Conservation (phyloP, 1,139 yeast genomes). For the Magnusiomyces magnusii region DNA sequence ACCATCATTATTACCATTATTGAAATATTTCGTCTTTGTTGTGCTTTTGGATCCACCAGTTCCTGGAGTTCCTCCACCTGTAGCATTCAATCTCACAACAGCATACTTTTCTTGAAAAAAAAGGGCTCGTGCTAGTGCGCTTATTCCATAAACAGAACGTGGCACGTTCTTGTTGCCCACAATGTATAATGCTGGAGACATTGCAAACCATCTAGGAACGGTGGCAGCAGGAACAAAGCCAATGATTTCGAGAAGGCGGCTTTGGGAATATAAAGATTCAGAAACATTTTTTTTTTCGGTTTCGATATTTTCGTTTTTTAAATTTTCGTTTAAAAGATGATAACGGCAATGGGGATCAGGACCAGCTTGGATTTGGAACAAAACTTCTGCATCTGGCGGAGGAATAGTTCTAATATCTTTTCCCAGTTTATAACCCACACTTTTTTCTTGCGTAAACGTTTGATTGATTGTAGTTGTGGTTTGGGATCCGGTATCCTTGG, state of each 20-base stretch:
- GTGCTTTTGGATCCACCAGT: slow-evolving; percentile 22
- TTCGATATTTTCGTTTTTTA: slow-evolving; percentile 27
- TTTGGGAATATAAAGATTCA: slow-evolving; percentile 36
- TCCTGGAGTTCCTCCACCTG: slow-evolving; percentile 44
- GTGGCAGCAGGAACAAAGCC: slow-evolving; percentile 45
- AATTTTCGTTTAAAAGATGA: slow-evolving; percentile 37
- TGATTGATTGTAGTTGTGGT: slow-evolving; percentile 2
- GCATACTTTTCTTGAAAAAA: slow-evolving; percentile 38
- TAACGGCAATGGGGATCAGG: not conserved
- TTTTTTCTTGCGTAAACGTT: slow-evolving; percentile 12
- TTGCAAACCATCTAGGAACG: slow-evolving; percentile 52
- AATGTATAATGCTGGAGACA: slow-evolving; percentile 53
- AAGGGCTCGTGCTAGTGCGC: slow-evolving; percentile 51
- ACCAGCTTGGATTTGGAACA: slow-evolving; percentile 22
- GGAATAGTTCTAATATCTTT: slow-evolving; percentile 48
- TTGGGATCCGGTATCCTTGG: slow-evolving; percentile 20
- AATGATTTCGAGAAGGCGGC: slow-evolving; percentile 34
- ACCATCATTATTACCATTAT: not conserved
- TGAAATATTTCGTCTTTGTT: not conserved
- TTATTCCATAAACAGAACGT: slow-evolving; percentile 42
- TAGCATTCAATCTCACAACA: slow-evolving; percentile 34
- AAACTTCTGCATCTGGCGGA: slow-evolving; percentile 39
- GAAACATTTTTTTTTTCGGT: slow-evolving; percentile 5
- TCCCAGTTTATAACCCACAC: slow-evolving; percentile 62
- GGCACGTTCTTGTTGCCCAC: slow-evolving; percentile 43